Evolutionary conservation across 495 filamentous ascomycete genomes (phyloP).

Genomic region (Filosporella fistucella): DNA sequence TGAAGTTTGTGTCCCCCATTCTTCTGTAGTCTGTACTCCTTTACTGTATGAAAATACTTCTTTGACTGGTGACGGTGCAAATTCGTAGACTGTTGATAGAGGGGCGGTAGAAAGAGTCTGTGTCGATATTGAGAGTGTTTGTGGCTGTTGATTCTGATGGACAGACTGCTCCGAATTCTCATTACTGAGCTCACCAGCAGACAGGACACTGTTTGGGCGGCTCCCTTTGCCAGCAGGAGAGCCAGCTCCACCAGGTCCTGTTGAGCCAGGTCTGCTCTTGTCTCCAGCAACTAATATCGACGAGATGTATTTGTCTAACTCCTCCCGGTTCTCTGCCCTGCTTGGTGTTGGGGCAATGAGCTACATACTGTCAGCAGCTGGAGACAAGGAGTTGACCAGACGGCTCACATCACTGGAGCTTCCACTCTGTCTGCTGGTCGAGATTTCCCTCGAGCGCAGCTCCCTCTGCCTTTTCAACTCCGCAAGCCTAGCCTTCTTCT

Average conservation of each 20-base stretch:
- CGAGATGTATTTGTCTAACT: slow-evolving; percentile 80
- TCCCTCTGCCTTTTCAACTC: slow-evolving; percentile 93
- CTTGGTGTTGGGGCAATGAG: slow-evolving; percentile 62
- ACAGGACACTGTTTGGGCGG: slow-evolving; percentile 79
- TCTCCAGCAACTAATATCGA: slow-evolving; percentile 58
- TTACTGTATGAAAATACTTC: slow-evolving; percentile 94
- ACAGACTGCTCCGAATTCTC: slow-evolving; percentile 56
- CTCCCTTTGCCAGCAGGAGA: slow-evolving; percentile 65
- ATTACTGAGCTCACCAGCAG: slow-evolving; percentile 66
- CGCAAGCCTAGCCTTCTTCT: slow-evolving; percentile 89
- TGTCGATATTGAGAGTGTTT: slow-evolving; percentile 41
- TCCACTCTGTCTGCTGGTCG: slow-evolving; percentile 54
- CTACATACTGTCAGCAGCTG: slow-evolving; percentile 40
- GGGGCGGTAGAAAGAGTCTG: slow-evolving; percentile 68
- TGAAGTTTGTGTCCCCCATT: slow-evolving; percentile 49
- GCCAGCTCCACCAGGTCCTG: slow-evolving; percentile 54
- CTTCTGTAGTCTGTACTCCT: slow-evolving; percentile 78
- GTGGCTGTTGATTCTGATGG: slow-evolving; percentile 27
- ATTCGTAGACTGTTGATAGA: slow-evolving; percentile 70
- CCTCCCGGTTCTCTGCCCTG: slow-evolving; percentile 65
- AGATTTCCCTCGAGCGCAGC: slow-evolving; percentile 69
- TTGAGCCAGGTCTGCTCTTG: slow-evolving; percentile 61
- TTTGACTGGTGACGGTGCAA: slow-evolving; percentile 63
- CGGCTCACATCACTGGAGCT: slow-evolving; percentile 41
- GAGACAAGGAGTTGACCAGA: too few species aligned